Evolutionary conservation across 345 rosid genomes (phyloP).

Genomic region (Sapria himalayana): DNA sequence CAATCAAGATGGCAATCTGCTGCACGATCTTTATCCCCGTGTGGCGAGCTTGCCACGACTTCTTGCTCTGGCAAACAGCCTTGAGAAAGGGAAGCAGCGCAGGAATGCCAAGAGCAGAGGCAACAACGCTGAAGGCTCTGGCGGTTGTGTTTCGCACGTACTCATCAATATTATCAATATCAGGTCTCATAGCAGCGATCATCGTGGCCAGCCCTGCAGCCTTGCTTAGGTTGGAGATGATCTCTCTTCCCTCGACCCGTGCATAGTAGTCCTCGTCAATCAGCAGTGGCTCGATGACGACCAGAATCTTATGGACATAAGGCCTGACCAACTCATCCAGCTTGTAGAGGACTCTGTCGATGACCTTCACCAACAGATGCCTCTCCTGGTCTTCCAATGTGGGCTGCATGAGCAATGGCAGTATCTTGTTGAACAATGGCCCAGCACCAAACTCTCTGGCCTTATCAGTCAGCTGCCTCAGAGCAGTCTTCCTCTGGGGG

Average conservation of each 20-base stretch:
- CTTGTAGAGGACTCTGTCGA: slow-evolving; percentile 79
- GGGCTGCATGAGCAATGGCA: slow-evolving; percentile 96
- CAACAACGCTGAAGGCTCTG: slow-evolving; percentile 98
- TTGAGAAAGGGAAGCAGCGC: slow-evolving; percentile 81
- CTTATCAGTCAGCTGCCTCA: slow-evolving; percentile 93
- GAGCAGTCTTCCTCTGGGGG: slow-evolving; percentile 91
- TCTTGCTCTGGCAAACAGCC: slow-evolving; percentile 99
- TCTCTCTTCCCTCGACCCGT: slow-evolving; percentile 97
- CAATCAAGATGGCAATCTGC: slow-evolving; percentile 93
- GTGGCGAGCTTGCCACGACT: slow-evolving; percentile 98
- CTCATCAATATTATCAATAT: slow-evolving; percentile 92
- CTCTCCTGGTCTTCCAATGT: slow-evolving; percentile 97
- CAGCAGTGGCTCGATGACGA: slow-evolving; percentile 91
- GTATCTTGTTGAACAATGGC: slow-evolving; percentile 65
- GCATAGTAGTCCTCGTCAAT: slow-evolving; percentile 99
- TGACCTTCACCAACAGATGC: slow-evolving; percentile 95
- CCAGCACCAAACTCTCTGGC: slow-evolving; percentile 97
- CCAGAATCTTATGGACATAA: slow-evolving; percentile 91
- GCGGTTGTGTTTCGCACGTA: slow-evolving; percentile 99
- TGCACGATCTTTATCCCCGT: slow-evolving; percentile 99
- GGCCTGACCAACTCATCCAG: slow-evolving; percentile 97
- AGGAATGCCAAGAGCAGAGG: slow-evolving; percentile 95
- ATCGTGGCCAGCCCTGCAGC: slow-evolving; percentile 98
- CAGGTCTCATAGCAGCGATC: slow-evolving; percentile 99
- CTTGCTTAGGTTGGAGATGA: slow-evolving; percentile 89